These are phyloP conservation scores for Erysimum cheiranthoides DNA, from an alignment of 345 rosid genomes.

Conservation along the genomic window DNA sequence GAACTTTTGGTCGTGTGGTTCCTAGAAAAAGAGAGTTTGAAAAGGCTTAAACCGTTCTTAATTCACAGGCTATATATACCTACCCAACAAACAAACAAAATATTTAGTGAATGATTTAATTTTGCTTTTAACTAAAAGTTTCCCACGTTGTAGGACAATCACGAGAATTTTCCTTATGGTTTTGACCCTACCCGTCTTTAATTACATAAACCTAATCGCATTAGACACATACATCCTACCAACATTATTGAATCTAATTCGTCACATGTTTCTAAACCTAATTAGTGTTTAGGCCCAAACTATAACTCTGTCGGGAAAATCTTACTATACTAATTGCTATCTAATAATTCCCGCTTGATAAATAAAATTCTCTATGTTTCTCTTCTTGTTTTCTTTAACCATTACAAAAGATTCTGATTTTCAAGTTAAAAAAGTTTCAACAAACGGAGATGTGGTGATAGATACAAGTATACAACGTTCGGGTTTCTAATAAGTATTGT, in stretches of 20 bases:
- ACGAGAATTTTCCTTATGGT: background rate
- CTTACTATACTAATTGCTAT: background rate
- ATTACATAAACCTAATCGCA: constrained; percentile 31
- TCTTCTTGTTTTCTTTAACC: too few relatives aligned
- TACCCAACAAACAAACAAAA: constrained; percentile 45
- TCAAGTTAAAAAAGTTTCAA: too few relatives aligned
- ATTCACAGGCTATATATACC: constrained; percentile 36
- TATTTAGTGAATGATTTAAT: constrained; percentile 28
- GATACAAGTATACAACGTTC: too few relatives aligned
- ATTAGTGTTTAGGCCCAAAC: background rate
- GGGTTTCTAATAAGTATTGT: background rate
- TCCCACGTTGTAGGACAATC: constrained; percentile 46
- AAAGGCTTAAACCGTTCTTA: constrained; percentile 30
- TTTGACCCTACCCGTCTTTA: constrained; percentile 37
- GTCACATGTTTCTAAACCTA: constrained; percentile 2
- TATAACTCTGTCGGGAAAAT: background rate
- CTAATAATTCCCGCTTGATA: too few relatives aligned
- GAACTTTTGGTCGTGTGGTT: constrained; percentile 40
- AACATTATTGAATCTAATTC: background rate
- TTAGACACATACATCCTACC: background rate
- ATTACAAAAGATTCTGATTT: too few relatives aligned
- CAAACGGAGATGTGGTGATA: too few relatives aligned
- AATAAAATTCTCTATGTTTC: too few relatives aligned
- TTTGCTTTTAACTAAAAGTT: constrained; percentile 32
- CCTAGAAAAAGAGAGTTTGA: constrained; percentile 29